Percentiles rank a stretch among this genome's conserved stretches.
phyloP scores from a whole-genome alignment of 768 basidiomycete species.

The Tricholomella constricta region DNA sequence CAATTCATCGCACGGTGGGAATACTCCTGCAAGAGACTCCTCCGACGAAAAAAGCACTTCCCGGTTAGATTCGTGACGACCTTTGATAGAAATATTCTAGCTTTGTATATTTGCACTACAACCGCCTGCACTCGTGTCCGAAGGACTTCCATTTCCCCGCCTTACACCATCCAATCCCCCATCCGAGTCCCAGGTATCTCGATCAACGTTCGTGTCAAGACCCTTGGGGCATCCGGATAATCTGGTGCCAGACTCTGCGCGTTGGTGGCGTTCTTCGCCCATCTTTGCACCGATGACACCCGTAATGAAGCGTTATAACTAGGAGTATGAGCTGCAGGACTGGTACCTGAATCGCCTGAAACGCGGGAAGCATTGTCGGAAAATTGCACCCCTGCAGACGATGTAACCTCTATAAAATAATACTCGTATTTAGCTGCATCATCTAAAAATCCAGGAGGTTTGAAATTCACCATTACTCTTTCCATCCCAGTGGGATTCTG shows the following conservation, averaged over 20 bases:
- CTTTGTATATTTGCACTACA: background rate
- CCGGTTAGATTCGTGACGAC: conserved; percentile 12
- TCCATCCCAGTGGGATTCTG: conserved; percentile 47
- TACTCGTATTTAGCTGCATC: background rate
- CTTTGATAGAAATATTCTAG: background rate
- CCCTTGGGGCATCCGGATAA: background rate
- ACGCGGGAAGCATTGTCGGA: conserved; percentile 7
- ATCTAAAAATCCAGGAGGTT: background rate
- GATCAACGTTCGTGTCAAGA: background rate
- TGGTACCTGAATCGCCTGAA: conserved; percentile 4
- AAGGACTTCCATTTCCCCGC: background rate
- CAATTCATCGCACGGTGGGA: conserved; percentile 60
- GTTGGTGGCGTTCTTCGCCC: conserved; percentile 8
- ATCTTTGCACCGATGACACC: background rate
- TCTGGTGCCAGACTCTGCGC: conserved; percentile 1
- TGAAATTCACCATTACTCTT: conserved; percentile 37
- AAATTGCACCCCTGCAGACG: conserved; percentile 34
- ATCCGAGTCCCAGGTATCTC: background rate
- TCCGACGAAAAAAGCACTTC: conserved; percentile 12
- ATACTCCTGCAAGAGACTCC: conserved; percentile 45
- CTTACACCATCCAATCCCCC: conserved; percentile 30
- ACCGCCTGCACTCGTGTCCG: background rate
- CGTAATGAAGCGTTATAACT: background rate
- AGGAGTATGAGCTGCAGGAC: conserved; percentile 1
- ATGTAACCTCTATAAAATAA: conserved; percentile 30